Base-by-base conservation (phyloP, 257 asterid genomes). In the Ehretia macrophylla region DNA sequence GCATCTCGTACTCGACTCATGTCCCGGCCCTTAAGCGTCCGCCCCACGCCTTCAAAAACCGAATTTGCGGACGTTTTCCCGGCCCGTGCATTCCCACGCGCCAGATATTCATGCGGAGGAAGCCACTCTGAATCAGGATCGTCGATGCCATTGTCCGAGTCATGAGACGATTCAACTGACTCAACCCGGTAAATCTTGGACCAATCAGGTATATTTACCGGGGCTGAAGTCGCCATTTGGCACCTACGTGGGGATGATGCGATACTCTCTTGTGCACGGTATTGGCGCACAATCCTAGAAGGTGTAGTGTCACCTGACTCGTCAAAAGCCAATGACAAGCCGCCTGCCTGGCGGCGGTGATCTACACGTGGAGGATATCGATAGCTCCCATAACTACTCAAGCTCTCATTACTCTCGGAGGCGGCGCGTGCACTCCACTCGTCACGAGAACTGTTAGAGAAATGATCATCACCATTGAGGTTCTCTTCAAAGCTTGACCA, bases 1-100 rank as follows among this genome's bases (percentile, higher is more conserved):
- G 96, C 95, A 38, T 90, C 97, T 10, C 97, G 73, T 5, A 90
- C 97, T 32, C 97, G 82, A 50, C 97, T 87, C 85, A 85, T 0
- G 55, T 87, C 97, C 21, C 97, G 79, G 0, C 97, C 97, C 76
- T 90, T 90, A 6, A 90, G 80, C 1, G 96, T 90, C 0, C 96
- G 69, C 0, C 96, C 97, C n/a, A 79, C 93, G 0, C 97, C 97
- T 59, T 83, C 96, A 3, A 83, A 83, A 12, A 79, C 93, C 8
- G 95, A 86, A 68, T 81, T 73, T 0, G 89, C 78, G 0, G 83
- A 85, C 18, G 55, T 39, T 35, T 59, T 70, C 18, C 86, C 66
- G 74, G 85, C 69, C 11, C 85, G 76, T 1, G 83, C 80, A 0
- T 63, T 44, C 62, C 64, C 82, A 38, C 86, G 95, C 47, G 94